Base-by-base conservation (phyloP, 2,329 filamentous ascomycete genomes). In the Blastomyces silverae region DNA sequence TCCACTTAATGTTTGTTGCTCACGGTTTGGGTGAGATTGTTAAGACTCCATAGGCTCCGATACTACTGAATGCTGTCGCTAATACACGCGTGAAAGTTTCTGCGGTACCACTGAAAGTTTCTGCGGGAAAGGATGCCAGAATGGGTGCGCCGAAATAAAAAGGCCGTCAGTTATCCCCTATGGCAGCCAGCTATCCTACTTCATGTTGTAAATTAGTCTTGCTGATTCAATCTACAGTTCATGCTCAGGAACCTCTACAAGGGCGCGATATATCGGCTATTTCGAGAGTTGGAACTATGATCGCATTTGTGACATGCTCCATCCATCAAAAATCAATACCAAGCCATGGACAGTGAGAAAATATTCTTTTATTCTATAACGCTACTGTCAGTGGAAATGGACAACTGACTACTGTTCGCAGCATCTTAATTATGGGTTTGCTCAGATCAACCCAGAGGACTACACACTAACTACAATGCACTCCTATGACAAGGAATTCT, bases 1-100 rank as follows among this genome's bases (percentile, higher is more conserved):
- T 60, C 76, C 76, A 0, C 68, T 78, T 0, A 76, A 78, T 17
- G 76, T 78, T 0, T 79, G 77, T 69, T 78, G 76, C 56, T 70
- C 66, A 25, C 63, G 73, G 15, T 74, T 64, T 74, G 77, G 3
- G 63, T 66, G 50, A 15, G 63, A 34, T 56, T n/a, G 31, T 20
- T 37, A 56, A 56, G 20, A n/a, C 58, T 65, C 55, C 13, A 48
- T 39, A 20, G 17, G 10, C 10, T 42, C 17, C 22, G 42, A 44
- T 61, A 34, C 5, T 39, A 5, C 17, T 28, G 22, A 42, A 22
- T 17, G n/a, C 44, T 31, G 61, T n/a, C 17, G 37, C 64, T 66
- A 48, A 64, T 25, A 46, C 52, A 22, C 25, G 6, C 20, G 17
- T 57, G n/a, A 22, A 66, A 58, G 34, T 28, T 58, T 44, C 5